Conservation (phyloP, 2,329 filamentous ascomycete species). For the Cordyceps sp. region DNA sequence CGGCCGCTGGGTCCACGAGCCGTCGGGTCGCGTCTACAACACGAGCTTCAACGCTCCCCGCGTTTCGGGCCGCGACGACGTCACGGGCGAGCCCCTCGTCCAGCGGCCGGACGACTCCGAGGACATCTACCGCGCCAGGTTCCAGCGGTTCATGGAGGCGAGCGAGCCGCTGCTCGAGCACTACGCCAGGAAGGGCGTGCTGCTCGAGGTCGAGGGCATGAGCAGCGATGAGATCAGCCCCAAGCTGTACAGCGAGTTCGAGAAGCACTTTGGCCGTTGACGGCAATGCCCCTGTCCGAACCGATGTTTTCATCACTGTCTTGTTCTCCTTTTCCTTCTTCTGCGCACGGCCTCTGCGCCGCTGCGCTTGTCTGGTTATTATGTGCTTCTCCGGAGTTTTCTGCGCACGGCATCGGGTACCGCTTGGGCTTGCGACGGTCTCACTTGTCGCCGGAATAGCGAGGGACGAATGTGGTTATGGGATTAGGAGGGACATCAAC, state of each 20-base stretch:
- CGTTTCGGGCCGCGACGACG: constrained; percentile 65
- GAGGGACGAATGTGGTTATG: no score
- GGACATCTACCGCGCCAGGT: constrained; percentile 65
- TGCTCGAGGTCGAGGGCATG: constrained; percentile 77
- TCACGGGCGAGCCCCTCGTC: constrained; percentile 75
- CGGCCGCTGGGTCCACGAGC: constrained; percentile 83
- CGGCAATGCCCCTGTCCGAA: no score
- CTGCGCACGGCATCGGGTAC: no score
- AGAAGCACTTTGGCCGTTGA: constrained; percentile 45
- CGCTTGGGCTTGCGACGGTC: no score
- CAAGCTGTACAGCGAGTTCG: constrained; percentile 71
- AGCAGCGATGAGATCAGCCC: constrained; percentile 92
- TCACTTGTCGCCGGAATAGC: no score
- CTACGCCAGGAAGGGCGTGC: constrained; percentile 67
- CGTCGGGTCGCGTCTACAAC: constrained; percentile 88
- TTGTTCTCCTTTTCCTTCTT: constrained; percentile 1
- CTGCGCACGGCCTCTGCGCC: not conserved
- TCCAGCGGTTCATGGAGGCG: constrained; percentile 74
- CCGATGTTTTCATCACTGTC: no score
- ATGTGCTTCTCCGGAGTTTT: not conserved
- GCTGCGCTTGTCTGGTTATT: not conserved
- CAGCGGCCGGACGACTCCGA: constrained; percentile 77
- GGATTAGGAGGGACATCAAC: no score
- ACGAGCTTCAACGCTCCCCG: constrained; percentile 80
- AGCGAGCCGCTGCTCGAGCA: constrained; percentile 75